Evolutionary conservation across 1,284 basidiomycete genomes (phyloP).

Genomic region (Puccinia novopanici): DNA sequence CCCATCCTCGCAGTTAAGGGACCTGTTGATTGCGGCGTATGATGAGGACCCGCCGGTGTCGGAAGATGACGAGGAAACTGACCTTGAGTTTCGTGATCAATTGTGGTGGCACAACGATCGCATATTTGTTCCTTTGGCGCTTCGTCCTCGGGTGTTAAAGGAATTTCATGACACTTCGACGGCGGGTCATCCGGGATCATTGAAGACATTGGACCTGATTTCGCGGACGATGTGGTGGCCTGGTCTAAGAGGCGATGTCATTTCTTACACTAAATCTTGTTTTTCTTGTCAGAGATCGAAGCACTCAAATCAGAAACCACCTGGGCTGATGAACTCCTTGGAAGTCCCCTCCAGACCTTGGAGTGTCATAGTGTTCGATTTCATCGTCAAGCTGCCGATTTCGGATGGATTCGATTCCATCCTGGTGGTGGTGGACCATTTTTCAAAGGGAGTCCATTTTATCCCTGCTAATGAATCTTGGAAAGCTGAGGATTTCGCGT

Average conservation of each 20-base stretch:
- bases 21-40: too few species aligned
- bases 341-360: neutral
- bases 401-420: neutral
- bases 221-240: neutral
- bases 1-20: too few species aligned
- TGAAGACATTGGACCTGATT: neutral
- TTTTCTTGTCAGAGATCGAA: neutral
- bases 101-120: neutral
- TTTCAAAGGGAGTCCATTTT: neutral
- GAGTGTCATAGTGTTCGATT: constrained; percentile 1
- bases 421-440: neutral
- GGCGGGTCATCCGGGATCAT: neutral
- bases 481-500: neutral
- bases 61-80: neutral
- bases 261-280: neutral
- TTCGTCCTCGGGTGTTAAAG: neutral
- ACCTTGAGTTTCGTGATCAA: neutral
- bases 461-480: neutral
- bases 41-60: neutral
- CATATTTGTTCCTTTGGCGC: neutral
- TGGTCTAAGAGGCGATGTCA: neutral
- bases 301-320: neutral
- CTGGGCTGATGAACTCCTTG: neutral
- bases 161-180: neutral
- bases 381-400: neutral